phyloP scores from a whole-genome alignment of 192 early-diverging fungal species.

The Oehlia diaphana region DNA sequence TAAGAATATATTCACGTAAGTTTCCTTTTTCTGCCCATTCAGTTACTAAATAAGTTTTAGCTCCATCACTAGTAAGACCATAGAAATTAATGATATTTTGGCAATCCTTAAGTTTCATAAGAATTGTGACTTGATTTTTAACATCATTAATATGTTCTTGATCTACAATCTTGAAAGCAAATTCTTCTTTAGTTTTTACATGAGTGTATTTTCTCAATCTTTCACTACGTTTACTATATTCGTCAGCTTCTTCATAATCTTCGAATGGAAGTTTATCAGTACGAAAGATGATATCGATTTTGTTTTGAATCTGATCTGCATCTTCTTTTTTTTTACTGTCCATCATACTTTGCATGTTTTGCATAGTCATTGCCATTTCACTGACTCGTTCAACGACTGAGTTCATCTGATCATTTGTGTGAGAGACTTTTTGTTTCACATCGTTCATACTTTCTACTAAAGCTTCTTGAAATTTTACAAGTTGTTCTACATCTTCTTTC shows the following conservation, averaged over 20 bases:
- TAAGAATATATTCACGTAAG: not conserved
- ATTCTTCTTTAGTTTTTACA: not conserved
- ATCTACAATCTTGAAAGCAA: not conserved
- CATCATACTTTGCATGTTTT: not conserved
- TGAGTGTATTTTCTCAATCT: not conserved
- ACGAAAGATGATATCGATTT: too few species aligned
- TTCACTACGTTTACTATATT: not conserved
- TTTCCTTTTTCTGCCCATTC: not conserved
- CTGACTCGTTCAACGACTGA: not conserved
- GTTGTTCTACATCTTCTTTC: not conserved
- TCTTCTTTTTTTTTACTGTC: too few species aligned
- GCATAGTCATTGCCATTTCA: not conserved
- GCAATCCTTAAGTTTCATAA: not conserved
- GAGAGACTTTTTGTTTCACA: not conserved
- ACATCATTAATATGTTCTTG: not conserved
- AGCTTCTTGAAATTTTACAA: not conserved
- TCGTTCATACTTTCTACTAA: not conserved
- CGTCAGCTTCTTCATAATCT: not conserved
- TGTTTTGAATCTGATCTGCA: too few species aligned
- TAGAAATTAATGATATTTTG: not conserved
- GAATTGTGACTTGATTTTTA: not conserved
- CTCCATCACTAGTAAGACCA: not conserved
- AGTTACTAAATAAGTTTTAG: not conserved
- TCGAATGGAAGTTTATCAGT: not conserved
- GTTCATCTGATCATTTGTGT: not conserved